Percentiles rank a stretch among this genome's conserved stretches.
Evolutionary conservation across 2,329 filamentous ascomycete genomes (phyloP).

Genomic region (Arthrobotrys pseudoclavata): DNA sequence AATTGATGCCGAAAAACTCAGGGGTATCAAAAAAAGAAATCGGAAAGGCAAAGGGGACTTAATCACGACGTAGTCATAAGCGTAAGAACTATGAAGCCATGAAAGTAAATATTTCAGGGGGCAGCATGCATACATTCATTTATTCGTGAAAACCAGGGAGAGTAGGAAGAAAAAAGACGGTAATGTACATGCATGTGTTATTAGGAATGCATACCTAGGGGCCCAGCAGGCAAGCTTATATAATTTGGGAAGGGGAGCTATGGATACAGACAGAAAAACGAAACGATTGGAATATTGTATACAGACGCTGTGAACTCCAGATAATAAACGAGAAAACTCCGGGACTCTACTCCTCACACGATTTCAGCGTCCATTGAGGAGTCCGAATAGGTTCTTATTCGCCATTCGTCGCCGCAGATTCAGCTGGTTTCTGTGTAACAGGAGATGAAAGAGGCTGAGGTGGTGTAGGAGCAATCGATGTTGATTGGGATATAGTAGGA

Average conservation of each 20-base stretch:
- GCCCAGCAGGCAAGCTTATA: not conserved
- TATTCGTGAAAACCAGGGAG: not conserved
- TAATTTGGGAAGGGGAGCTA: not conserved
- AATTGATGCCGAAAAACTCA: not conserved
- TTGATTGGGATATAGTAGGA: not conserved
- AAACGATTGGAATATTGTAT: not conserved
- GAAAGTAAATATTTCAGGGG: not conserved
- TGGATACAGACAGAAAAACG: not conserved
- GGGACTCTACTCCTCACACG: not conserved
- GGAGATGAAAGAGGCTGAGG: conserved; percentile 9
- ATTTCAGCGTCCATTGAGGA: too few relatives aligned
- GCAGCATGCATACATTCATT: not conserved
- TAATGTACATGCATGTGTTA: not conserved
- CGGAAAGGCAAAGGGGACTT: not conserved
- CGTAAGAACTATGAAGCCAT: not conserved
- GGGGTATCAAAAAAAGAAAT: conserved; percentile 5
- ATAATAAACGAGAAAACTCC: conserved; percentile 10
- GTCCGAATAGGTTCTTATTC: not conserved
- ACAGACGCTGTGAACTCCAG: conserved; percentile 18
- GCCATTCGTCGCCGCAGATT: conserved; percentile 4
- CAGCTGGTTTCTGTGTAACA: not conserved
- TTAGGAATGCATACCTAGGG: not conserved
- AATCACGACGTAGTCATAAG: not conserved
- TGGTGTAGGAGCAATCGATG: conserved; percentile 1
- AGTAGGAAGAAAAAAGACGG: not conserved